Base-by-base conservation (phyloP, 768 basidiomycete genomes). In the Serendipita vermifera region DNA sequence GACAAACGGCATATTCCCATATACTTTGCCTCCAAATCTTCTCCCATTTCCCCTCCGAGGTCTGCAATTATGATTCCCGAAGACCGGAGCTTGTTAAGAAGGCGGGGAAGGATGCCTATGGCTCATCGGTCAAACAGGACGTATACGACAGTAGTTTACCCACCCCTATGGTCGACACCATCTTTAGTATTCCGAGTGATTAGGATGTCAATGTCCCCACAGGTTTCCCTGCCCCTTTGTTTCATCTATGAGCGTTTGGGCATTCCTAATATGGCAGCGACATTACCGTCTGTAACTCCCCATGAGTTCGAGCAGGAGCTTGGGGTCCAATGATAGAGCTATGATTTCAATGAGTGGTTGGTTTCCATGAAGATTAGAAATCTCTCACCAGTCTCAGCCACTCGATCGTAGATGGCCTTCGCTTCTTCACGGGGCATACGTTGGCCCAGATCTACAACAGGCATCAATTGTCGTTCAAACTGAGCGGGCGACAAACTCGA, bases 171-270 rank as follows among this genome's bases (percentile, higher is more conserved):
- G 0, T 82, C 85, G 58, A 70, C 74, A 0, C 87, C 87, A 61
- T 93, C 89, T 2, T 73, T 68, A 1, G 78, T 74, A 20, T 80
- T 75, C 3, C 90, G 79, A 2, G 88, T 89, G 59, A 97, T 81
- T 56, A 96, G 67, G 43, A 96, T 81, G 66, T 97, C 92, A 57
- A 97, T 87, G 65, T 96, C 93, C 2, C 93, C 93, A 57, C 87
- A 92, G 55, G 82, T 81, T 0, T 75, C 69, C 66, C 86, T 85
- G 3, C 90, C 88, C 58, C 90, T 87, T 36, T n/a, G 40, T 27
- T 38, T 7, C 6, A 20, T 38, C 35, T 38, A 26, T 9, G 20
- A n/a, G 51, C 7, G 14, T 56, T 24, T 1, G 48, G 26, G 35
- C n/a, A 6, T 33, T 20, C 27, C 5, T 14, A 17, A 57, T 48